Evolutionary conservation across 2,329 filamentous ascomycete genomes (phyloP), one percentile per base, ranked within the genome.

Genomic region (Onygenales sp.): DNA sequence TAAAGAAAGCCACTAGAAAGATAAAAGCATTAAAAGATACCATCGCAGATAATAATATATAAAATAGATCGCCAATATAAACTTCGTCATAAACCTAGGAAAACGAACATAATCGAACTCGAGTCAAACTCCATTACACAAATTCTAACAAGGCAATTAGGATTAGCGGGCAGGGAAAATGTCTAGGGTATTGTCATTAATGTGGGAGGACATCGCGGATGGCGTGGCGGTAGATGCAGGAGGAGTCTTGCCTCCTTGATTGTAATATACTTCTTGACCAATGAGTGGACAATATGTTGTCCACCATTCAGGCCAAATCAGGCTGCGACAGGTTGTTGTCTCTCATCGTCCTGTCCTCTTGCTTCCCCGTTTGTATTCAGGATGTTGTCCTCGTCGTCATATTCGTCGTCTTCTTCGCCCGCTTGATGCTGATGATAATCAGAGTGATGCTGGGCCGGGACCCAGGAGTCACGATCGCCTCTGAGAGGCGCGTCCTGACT

Each of bases 401-500:
- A 64, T 14, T 73, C 69, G 21, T 72, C 72, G 37, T 70, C 72
- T n/a, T 70, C 73, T 14, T 74, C 71, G 10, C 70, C 70, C 11
- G 17, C 10, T 8, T 39, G 34, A 27, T 40, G 46, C 32, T 68
- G 65, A 34, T 67, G 62, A 54, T 76, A 76, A 58, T 63, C 67
- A 27, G 72, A 64, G 62, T 77, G 74, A 67, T 83, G 77, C 56
- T 81, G 80, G 11, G 87, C 87, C 6, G 86, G 85, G 37, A 91
- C 83, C 92, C 92, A 96, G 33, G 84, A 74, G 57, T 83, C 82
- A 10, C 86, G 88, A 66, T 92, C 88, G 54, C 85, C 87, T 58
- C 89, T 83, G 57, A 90, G 72, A 13, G 88, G 85, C 47, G 81
- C 80, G 66, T 96, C 91, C 73, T 96, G 92, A 47, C 79, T 79